These are phyloP conservation scores for Aspergillus fumigatiaffinis DNA, from an alignment of 2,329 filamentous ascomycete species.

Conservation along the genomic window DNA sequence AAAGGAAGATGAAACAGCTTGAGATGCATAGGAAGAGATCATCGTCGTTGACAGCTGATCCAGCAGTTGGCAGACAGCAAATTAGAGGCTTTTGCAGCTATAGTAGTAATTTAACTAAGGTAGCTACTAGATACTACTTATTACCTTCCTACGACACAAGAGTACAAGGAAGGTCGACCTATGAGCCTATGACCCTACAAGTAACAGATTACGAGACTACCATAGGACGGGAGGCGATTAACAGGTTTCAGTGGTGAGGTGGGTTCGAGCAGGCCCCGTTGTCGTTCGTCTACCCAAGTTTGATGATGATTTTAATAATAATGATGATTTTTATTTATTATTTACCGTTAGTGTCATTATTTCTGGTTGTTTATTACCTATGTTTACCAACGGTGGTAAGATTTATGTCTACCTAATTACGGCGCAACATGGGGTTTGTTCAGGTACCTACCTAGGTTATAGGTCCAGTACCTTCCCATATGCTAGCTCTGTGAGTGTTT, in stretches of 20 bases:
- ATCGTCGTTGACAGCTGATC: conserved; percentile 24
- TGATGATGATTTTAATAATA: conserved; percentile 2
- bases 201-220: not conserved
- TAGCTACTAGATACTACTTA: not conserved
- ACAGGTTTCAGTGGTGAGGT: not conserved
- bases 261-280: conserved; percentile 10
- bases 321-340: conserved; percentile 1
- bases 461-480: too few relatives aligned
- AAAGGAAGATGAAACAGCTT: conserved; percentile 20
- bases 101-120: not conserved
- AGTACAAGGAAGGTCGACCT: not conserved
- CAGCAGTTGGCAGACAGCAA: conserved; percentile 14
- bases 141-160: not conserved
- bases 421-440: too few relatives aligned
- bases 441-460: too few relatives aligned
- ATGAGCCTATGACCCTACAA: not conserved
- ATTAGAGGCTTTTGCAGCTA: conserved; percentile 14
- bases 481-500: not conserved
- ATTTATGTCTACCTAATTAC: not conserved
- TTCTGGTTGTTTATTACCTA: not conserved
- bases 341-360: not conserved
- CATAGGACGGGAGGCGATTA: not conserved
- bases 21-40: conserved; percentile 22
- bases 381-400: not conserved
- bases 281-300: not conserved